Evolutionary conservation across 2,329 filamentous ascomycete species (phyloP), one percentile per base, ranked within the genome.

Genomic region (Aspergillus pseudotamarii): DNA sequence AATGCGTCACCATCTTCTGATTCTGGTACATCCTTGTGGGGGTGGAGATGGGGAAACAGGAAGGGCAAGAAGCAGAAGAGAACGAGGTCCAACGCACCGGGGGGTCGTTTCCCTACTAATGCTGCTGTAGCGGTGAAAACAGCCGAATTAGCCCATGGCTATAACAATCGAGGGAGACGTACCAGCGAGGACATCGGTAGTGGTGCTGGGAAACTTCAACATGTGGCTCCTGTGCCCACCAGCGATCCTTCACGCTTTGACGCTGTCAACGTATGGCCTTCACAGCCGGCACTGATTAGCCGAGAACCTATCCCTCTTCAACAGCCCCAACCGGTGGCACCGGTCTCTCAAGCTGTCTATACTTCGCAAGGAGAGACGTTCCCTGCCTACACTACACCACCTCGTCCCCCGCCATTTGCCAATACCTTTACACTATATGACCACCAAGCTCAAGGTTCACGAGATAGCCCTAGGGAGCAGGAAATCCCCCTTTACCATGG

Each of bases 281-380:
- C 54, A 6, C 69, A 76, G 58, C 72, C 76, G 30, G 68, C 74
- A 23, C 60, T 76, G 10, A 70, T 79, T 46, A 83, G 86, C 48
- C 86, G 89, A 6, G 86, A 81, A 6, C 83, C 87, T 0, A 84
- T 93, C 36, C 88, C 89, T 12, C 83, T 97, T n/a, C 91, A 95
- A 74, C 92, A 96, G 70, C 94, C 94, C 2, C 90, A 93, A 69
- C 94, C 94, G 2, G 85, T 92, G 63, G 83, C 86, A 2, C 92
- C 91, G 0, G 88, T 96, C 3, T 89, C 89, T 43, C 85, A 86
- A 65, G 86, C 86, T 21, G 84, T 94, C 1, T 91, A 92, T 69
- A 84, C 79, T 23, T 78, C 78, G 5, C 80, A 83, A 64, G 73
- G 76, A 14, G 73, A 76, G 12, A 69, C 76, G 19, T 76, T 78